A percentile compares a stretch with the other conserved stretches of the same genome.
Evolutionary conservation across 2,329 filamentous ascomycete genomes (phyloP).

Genomic region (Fusarium sp.): DNA sequence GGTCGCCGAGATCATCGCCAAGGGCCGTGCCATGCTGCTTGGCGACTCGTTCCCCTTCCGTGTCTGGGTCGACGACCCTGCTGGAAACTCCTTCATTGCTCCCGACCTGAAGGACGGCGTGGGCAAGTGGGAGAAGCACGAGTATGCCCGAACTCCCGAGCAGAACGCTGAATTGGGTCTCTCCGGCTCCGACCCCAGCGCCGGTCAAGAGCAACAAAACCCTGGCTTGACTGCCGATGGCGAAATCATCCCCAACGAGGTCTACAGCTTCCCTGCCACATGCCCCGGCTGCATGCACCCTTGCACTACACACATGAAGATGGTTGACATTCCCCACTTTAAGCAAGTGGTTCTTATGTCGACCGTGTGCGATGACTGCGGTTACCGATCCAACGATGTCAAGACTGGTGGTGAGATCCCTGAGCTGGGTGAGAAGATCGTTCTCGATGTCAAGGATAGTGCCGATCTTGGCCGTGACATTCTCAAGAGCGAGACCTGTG

Average conservation of each 20-base stretch:
- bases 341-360: slow-evolving; percentile 97
- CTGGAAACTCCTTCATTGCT: slow-evolving; percentile 96
- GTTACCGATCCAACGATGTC: slow-evolving; percentile 95
- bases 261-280: slow-evolving; percentile 91
- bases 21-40: slow-evolving; percentile 80
- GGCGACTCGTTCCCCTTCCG: slow-evolving; percentile 89
- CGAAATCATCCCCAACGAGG: slow-evolving; percentile 91
- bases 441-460: slow-evolving; percentile 74
- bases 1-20: slow-evolving; percentile 80
- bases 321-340: slow-evolving; percentile 98
- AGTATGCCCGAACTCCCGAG: slow-evolving; percentile 84
- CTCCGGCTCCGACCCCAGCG: slow-evolving; percentile 69
- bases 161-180: slow-evolving; percentile 91
- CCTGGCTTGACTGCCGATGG: slow-evolving; percentile 67
- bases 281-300: slow-evolving; percentile 91
- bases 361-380: slow-evolving; percentile 90
- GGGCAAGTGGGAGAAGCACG: slow-evolving; percentile 89
- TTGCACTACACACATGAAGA: slow-evolving; percentile 97
- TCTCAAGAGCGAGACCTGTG: slow-evolving; percentile 94
- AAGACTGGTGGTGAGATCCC: slow-evolving; percentile 97
- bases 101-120: slow-evolving; percentile 82
- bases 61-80: slow-evolving; percentile 87
- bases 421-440: slow-evolving; percentile 85
- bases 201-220: slow-evolving; percentile 64
- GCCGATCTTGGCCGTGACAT: slow-evolving; percentile 91